Evolutionary conservation across 257 asterid species (phyloP).

Genomic region (Agastache rugosa): DNA sequence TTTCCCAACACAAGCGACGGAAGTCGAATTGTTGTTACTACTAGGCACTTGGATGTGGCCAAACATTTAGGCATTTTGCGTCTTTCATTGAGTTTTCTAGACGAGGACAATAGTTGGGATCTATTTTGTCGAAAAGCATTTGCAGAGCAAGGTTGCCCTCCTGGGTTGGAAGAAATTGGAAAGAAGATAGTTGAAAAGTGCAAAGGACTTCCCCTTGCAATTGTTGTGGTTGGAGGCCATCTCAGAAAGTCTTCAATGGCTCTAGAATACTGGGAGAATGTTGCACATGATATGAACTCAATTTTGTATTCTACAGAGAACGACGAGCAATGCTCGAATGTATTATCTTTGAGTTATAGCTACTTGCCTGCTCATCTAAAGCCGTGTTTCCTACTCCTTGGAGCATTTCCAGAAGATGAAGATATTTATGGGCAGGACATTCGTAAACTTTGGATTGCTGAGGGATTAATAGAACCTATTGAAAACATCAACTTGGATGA

Average conservation of each 20-base stretch:
- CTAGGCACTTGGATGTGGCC: background rate
- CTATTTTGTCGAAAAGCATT: background rate
- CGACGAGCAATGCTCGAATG: background rate
- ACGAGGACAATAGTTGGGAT: background rate
- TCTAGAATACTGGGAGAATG: slow-evolving; percentile 1
- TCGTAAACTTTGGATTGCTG: background rate
- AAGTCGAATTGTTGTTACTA: slow-evolving; percentile 5
- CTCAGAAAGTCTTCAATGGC: background rate
- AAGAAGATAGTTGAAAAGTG: background rate
- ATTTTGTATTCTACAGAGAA: background rate
- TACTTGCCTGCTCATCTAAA: slow-evolving; percentile 8
- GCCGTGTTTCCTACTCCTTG: background rate
- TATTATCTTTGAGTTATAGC: background rate
- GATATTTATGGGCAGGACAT: rapidly evolving
- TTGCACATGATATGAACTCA: background rate
- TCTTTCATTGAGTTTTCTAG: background rate
- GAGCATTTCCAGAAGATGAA: background rate
- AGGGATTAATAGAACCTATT: background rate
- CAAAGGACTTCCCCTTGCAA: slow-evolving; percentile 5
- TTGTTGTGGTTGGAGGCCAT: slow-evolving; percentile 1
- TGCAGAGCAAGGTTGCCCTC: background rate
- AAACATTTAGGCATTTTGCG: background rate
- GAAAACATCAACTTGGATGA: background rate
- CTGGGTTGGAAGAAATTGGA: background rate
- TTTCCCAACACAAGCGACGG: background rate